Percentiles rank a stretch among this genome's conserved stretches.
phyloP scores from a whole-genome alignment of 257 asterid species.

The Scutellaria baicalensis region DNA sequence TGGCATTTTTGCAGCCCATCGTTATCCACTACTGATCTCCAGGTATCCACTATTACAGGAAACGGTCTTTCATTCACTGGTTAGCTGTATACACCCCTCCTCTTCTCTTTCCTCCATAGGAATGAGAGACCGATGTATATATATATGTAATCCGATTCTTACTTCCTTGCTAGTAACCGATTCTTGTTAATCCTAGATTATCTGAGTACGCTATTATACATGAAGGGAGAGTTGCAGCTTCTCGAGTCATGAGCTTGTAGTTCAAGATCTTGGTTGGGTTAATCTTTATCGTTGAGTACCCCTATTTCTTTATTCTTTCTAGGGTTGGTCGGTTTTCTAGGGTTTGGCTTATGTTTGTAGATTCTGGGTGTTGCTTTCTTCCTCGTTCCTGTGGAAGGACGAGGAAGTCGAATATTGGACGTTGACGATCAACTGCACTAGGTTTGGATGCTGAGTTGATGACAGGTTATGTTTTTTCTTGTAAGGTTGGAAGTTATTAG shows the following conservation, averaged over 20 bases:
- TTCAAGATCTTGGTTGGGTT: too few relatives aligned
- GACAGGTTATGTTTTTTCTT: neutral
- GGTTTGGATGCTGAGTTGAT: neutral
- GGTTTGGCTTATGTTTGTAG: neutral
- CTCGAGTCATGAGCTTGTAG: too few relatives aligned
- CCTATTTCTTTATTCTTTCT: neutral
- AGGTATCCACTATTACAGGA: conserved; percentile 46
- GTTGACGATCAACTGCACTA: neutral
- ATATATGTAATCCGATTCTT: conserved; percentile 29
- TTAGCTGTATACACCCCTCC: conserved; percentile 34
- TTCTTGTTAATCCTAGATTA: conserved; percentile 16
- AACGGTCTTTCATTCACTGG: conserved; percentile 32
- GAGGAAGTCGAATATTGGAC: neutral
- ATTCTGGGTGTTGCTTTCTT: neutral
- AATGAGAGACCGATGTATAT: conserved; percentile 34
- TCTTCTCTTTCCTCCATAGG: conserved; percentile 1
- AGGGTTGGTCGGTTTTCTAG: neutral
- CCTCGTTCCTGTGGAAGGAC: neutral
- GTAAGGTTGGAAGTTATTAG: neutral
- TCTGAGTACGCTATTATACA: conserved; percentile 4
- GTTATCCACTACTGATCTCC: conserved; percentile 23
- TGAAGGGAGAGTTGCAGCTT: neutral
- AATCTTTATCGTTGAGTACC: too few relatives aligned
- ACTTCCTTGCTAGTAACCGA: conserved; percentile 13
- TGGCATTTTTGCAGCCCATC: conserved; percentile 30